These are phyloP conservation scores for Pseudonectria buxi DNA, from an alignment of 2,329 filamentous ascomycete species.

Conservation along the genomic window DNA sequence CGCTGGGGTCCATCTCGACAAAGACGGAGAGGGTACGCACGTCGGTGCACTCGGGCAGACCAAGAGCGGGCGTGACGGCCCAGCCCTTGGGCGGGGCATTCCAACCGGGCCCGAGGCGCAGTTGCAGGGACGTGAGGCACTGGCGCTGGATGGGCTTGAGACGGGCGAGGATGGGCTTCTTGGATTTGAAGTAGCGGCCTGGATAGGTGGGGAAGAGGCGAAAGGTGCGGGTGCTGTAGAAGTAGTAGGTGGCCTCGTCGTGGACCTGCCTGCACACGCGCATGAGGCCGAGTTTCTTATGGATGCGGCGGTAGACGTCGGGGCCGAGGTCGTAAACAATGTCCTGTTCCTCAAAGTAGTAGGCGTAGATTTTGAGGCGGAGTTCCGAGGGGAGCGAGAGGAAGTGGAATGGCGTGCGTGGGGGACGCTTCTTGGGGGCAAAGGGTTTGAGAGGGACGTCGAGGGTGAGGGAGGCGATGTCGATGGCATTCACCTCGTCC, in stretches of 20 bases:
- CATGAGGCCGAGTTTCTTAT: slow-evolving; percentile 53
- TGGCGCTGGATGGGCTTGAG: slow-evolving; percentile 54
- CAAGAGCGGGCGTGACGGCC: slow-evolving; percentile 59
- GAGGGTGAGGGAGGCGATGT: slow-evolving; percentile 39
- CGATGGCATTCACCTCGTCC: slow-evolving; percentile 33
- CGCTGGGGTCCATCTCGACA: slow-evolving; percentile 65
- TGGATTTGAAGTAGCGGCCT: slow-evolving; percentile 64
- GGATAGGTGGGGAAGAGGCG: slow-evolving; percentile 61
- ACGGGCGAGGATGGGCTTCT: slow-evolving; percentile 63
- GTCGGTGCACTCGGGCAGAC: slow-evolving; percentile 54
- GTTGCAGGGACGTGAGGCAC: slow-evolving; percentile 56
- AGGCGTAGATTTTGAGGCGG: slow-evolving; percentile 60
- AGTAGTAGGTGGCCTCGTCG: slow-evolving; percentile 55
- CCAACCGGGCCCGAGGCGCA: slow-evolving; percentile 69
- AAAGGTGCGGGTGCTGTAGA: slow-evolving; percentile 57
- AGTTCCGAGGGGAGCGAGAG: slow-evolving; percentile 63
- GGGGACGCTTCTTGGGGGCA: slow-evolving; percentile 24
- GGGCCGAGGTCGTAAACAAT: slow-evolving; percentile 60
- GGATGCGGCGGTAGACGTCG: slow-evolving; percentile 55
- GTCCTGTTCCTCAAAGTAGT: slow-evolving; percentile 50
- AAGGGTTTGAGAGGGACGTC: slow-evolving; percentile 29
- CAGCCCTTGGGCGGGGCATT: slow-evolving; percentile 62
- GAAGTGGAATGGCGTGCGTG: slow-evolving; percentile 52
- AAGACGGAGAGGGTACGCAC: slow-evolving; percentile 58
- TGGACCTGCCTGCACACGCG: slow-evolving; percentile 55